Conservation (phyloP, 2,329 filamentous ascomycete species). For the Knoxdaviesia proteae region DNA sequence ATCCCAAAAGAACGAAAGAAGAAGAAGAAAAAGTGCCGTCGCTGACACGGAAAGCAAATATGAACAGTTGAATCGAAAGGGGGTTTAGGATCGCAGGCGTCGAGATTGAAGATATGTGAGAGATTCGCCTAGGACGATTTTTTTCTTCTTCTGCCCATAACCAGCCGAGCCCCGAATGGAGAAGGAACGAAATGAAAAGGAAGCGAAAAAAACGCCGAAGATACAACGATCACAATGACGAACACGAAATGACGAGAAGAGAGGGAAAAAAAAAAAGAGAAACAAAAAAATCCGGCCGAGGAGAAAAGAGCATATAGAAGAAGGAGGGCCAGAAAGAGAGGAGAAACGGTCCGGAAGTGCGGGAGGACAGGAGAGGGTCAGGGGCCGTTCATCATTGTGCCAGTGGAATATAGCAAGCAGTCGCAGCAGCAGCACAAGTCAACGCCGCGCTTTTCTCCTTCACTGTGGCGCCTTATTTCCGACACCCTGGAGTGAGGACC, state of each 20-base stretch:
- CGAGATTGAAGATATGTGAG: no score
- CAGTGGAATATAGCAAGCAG: no score
- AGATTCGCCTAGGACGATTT: no score
- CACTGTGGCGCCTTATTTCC: no score
- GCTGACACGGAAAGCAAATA: not conserved
- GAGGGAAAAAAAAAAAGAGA: conserved; percentile 5
- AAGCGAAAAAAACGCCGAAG: no score
- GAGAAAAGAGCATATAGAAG: conserved; percentile 4
- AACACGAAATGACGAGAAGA: conserved; percentile 5
- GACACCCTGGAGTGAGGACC: no score
- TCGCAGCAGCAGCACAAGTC: no score
- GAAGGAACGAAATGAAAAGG: no score
- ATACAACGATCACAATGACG: not conserved
- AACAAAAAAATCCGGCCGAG: conserved; percentile 1
- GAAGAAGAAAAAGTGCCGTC: conserved; percentile 4
- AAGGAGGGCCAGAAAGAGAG: not conserved
- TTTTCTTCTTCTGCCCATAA: no score
- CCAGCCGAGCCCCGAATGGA: no score
- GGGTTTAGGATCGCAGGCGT: not conserved
- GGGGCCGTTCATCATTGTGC: not conserved
- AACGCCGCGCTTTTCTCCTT: no score
- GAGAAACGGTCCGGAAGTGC: not conserved
- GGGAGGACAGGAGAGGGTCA: not conserved
- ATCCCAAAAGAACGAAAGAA: conserved; percentile 9
- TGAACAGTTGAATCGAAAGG: not conserved